These are phyloP conservation scores for Boletus calvinii DNA, from an alignment of 1,284 basidiomycete species.

Conservation along the genomic window DNA sequence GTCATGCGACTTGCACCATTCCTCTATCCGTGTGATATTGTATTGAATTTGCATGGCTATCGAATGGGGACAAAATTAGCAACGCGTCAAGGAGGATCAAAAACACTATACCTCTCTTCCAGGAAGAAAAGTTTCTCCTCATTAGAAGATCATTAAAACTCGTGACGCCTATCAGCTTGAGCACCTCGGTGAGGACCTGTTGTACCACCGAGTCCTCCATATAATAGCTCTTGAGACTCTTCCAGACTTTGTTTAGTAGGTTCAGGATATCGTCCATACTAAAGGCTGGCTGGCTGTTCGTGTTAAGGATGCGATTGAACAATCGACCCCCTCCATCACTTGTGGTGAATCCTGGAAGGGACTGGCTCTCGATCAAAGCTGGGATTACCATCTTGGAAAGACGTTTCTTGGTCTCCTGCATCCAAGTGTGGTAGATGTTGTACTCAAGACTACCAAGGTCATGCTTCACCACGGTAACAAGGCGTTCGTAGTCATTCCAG, in stretches of 20 bases:
- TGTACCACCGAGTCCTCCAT: constrained; percentile 98
- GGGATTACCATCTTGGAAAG: constrained; percentile 98
- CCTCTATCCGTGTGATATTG: constrained; percentile 97
- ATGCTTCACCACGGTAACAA: constrained; percentile 97
- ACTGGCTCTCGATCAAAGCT: constrained; percentile 96
- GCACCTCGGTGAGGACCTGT: constrained; percentile 94
- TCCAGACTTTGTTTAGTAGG: constrained; percentile 97
- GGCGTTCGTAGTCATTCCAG: constrained; percentile 95
- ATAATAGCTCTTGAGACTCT: constrained; percentile 97
- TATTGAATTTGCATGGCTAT: constrained; percentile 99
- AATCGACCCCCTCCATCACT: constrained; percentile 90
- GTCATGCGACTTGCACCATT: constrained; percentile 97
- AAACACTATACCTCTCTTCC: constrained; percentile 85
- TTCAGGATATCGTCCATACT: constrained; percentile 99
- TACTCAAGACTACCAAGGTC: constrained; percentile 98
- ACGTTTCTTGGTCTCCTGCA: constrained; percentile 97
- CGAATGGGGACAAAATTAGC: constrained; percentile 2
- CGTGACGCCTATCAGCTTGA: constrained; percentile 96
- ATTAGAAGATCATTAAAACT: constrained; percentile 99
- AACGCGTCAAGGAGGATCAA: not conserved
- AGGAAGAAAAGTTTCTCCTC: constrained; percentile 98
- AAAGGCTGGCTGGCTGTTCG: constrained; percentile 84
- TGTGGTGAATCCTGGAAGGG: constrained; percentile 96
- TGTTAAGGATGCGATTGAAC: constrained; percentile 90
- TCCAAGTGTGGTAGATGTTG: constrained; percentile 99